Evolutionary conservation across 352 stramenopile species (phyloP), one percentile per base, ranked within the genome.

Genomic region (Globisporangium camurandrum): DNA sequence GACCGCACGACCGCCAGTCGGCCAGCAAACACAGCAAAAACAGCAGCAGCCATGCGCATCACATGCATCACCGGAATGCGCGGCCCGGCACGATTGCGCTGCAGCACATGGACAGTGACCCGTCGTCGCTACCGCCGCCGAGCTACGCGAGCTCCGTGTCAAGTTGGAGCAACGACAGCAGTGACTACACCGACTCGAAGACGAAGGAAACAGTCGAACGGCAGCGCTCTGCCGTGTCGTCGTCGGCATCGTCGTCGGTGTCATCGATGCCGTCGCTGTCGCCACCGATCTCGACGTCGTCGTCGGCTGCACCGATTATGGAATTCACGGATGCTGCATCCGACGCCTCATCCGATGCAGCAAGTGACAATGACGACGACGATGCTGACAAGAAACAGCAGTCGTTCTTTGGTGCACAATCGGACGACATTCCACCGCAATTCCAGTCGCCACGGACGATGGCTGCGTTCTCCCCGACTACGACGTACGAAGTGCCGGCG

Each of bases 401-500:
- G 37, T 49, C 52, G 5, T 59, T 59, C 45, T 59, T 59, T 38
- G 52, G 52, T 8, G 52, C 52, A 9, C 33, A 45, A 38, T 24
- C 45, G 3, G 52, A 59, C 17, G 44, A 59, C 14, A 27, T 53
- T 7, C 52, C 45, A 1, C 28, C 38, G 11, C 42, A 33, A 14
- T 59, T 45, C 38, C 52, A 59, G 17, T 27, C 51, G 30, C 45
- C 45, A 30, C 45, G 46, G 1, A 19, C 45, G 3, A 59, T 59
- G 52, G 28, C 30, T 5, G 39, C 24, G 1, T 59, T 59, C 30
- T 59, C 52, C 14, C 27, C 46, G 1, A 44, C 45, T 14, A 38
- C 45, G 8, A 59, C 52, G 45, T 59, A 59, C 45, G 52, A 59
- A 43, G 38, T 59, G 30, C 52, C 52, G 37, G 31, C 27, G 3